phyloP scores from a whole-genome alignment of 1,284 basidiomycete genomes.

The Thecaphora thlaspeos region DNA sequence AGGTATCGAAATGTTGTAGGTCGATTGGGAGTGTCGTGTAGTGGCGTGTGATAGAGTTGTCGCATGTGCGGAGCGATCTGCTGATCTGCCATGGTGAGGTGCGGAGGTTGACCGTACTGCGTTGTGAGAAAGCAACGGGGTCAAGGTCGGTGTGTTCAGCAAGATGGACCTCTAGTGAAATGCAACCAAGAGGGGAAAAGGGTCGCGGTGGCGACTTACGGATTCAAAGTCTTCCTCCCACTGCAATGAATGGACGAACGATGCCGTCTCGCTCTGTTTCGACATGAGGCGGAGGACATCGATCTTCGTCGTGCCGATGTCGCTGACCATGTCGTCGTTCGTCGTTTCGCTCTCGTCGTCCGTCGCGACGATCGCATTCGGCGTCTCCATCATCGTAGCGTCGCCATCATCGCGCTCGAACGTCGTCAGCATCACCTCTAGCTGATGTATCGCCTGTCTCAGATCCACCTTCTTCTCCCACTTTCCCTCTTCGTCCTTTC shows the following conservation, averaged over 20 bases:
- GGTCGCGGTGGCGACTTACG: no score
- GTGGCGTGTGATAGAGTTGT: not conserved
- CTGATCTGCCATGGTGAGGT: not conserved
- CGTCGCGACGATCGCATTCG: conserved; percentile 10
- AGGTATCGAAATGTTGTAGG: conserved; percentile 17
- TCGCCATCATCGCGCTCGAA: not conserved
- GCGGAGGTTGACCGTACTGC: not conserved
- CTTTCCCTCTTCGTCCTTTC: not conserved
- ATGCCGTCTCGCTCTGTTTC: conserved; percentile 6
- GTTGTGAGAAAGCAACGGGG: not conserved
- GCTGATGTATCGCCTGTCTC: conserved; percentile 64
- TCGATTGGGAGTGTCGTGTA: conserved; percentile 3
- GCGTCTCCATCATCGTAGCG: conserved; percentile 2
- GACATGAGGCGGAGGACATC: conserved; percentile 4
- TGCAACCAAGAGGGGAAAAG: not conserved
- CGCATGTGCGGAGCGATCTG: conserved; percentile 9
- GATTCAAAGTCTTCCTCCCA: not conserved
- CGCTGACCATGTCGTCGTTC: no score
- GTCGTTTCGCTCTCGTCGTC: not conserved
- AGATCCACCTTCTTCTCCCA: conserved; percentile 62
- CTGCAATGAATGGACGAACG: conserved; percentile 6
- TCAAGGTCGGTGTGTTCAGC: not conserved
- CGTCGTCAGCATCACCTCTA: conserved; percentile 62
- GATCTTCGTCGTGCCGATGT: not conserved
- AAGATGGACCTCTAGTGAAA: no score